Evolutionary conservation across 1,284 basidiomycete genomes (phyloP), one percentile per base, ranked within the genome.

Genomic region (Moesziomyces sp.): DNA sequence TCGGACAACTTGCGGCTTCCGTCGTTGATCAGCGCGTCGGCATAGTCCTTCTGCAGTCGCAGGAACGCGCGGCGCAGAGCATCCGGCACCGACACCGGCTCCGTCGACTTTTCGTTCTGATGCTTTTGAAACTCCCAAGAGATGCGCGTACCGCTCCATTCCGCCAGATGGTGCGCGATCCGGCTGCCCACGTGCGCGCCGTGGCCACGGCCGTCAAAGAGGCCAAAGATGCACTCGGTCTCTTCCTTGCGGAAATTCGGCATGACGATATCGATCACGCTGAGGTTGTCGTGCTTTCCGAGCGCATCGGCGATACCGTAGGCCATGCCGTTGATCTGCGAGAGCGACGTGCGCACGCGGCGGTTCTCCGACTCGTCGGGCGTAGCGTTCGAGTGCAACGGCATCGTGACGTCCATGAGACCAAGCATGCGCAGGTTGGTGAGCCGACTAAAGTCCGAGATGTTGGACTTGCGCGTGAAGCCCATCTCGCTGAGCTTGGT

Each of bases 251-350:
- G 89, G 86, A 96, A 97, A 72, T 92, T 89, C 21, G 92, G 91
- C n/a, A 94, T 89, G 7, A 96, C 95, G 23, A 98, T 88, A 84
- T 99, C 96, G 74, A 97, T 89, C 90, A 97, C 94, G 55, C 90
- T 92, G 44, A 98, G 88, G 53, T 78, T 74, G 58, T 82, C 79
- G 52, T 78, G 72, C 52, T 72, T 71, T 35, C 94, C 94, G 40
- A 99, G 87, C n/a, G 92, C 93, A 83, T 99, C 96, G 0, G 96
- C 93, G 63, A 99, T 97, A 11, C 96, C 97, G 80, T 99, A 99
- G 18, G 91, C 91, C 93, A 99, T 94, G 62, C 90, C 90, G 85
- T 93, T 93, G 69, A 98, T 91, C 55, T 93, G 92, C 3, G 93
- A 94, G 47, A 91, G 88, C 7, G 95, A 96, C 0, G 94, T 97